A percentile compares a stretch with the other conserved stretches of the same genome.
Conservation (phyloP, 495 filamentous ascomycete species). For the Letharia lupina region DNA sequence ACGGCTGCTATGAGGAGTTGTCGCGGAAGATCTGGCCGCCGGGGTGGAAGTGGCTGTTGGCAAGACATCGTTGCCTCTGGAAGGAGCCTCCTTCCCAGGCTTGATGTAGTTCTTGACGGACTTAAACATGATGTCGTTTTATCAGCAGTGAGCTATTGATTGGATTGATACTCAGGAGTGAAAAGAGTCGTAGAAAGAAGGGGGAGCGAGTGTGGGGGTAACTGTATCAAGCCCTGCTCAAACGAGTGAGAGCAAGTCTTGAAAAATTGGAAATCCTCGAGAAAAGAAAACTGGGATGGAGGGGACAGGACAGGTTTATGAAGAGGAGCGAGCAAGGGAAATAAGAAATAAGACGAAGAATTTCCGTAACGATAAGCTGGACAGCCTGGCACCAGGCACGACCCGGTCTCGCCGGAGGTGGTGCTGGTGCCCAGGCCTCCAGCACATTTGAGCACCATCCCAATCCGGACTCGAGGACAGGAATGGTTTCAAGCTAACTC, state of each 20-base stretch:
- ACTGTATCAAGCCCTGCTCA: not conserved
- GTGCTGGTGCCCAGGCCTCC: not conserved
- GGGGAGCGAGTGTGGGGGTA: constrained; percentile 1
- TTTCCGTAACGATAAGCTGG: not conserved
- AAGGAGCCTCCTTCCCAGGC: constrained; percentile 13
- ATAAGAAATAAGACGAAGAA: not conserved
- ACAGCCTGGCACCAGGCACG: not conserved
- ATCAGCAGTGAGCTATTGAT: not conserved
- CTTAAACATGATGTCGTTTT: constrained; percentile 14
- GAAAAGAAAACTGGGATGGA: not conserved
- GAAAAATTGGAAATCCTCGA: not conserved
- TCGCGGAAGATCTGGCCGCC: constrained; percentile 3
- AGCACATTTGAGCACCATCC: not conserved
- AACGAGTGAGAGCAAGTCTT: constrained; percentile 6
- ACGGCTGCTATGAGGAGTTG: constrained; percentile 1
- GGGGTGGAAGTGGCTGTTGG: constrained; percentile 9
- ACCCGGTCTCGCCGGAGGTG: not conserved
- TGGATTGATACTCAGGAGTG: not conserved
- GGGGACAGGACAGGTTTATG: not conserved
- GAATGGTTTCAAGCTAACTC: constrained; percentile 1
- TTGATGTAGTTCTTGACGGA: constrained; percentile 22
- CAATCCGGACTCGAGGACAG: not conserved
- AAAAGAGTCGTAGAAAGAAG: not conserved
- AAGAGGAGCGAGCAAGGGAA: not conserved
- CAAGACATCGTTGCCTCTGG: not conserved